Percentiles rank a stretch among this genome's conserved stretches.
phyloP scores from a whole-genome alignment of 176 grass and related monocot genomes.

The Zoysia pacifica region DNA sequence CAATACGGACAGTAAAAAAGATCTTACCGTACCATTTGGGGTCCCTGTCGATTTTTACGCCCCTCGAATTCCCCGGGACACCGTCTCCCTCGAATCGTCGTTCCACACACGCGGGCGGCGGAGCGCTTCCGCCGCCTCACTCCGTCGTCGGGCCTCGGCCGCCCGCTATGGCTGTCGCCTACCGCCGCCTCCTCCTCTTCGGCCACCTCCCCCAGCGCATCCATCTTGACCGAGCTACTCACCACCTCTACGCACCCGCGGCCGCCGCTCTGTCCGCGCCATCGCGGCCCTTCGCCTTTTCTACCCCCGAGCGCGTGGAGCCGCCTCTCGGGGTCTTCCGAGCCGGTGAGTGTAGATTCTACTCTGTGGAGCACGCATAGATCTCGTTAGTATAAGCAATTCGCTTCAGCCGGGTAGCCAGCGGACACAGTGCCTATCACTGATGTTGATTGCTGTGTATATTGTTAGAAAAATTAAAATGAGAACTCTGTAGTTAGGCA shows the following conservation, averaged over 20 bases:
- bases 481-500: background rate
- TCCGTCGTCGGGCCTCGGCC: background rate
- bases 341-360: background rate
- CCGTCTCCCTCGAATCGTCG: no score
- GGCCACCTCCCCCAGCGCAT: background rate
- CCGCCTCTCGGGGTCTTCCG: background rate
- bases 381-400: background rate
- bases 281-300: background rate
- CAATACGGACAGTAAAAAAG: no score
- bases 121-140: background rate
- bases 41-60: no score
- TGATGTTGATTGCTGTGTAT: background rate
- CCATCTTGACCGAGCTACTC: background rate
- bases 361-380: background rate
- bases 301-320: background rate
- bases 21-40: no score
- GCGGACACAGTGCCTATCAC: no score
- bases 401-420: background rate
- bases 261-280: background rate
- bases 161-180: background rate
- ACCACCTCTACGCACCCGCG: background rate
- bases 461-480: background rate
- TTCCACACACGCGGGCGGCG: no score
- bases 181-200: conserved; percentile 5
- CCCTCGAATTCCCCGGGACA: no score